A percentile compares a stretch with the other conserved stretches of the same genome.
phyloP scores from a whole-genome alignment of 192 early-diverging fungal species.

The Neocallimastix lanati region DNA sequence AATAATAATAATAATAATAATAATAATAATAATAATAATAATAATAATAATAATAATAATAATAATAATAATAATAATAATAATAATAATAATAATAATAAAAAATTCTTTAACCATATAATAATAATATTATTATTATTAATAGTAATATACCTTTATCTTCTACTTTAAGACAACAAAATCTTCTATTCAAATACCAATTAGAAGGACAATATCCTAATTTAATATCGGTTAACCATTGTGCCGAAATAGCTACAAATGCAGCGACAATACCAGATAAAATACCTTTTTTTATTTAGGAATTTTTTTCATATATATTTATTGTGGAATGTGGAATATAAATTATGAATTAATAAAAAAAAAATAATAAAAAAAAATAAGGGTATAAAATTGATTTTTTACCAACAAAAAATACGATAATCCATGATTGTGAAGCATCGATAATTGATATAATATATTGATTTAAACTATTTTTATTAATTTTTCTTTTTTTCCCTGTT shows the following conservation, averaged over 20 bases:
- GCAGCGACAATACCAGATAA: background rate
- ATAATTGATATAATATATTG: background rate
- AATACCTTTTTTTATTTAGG: too few species aligned
- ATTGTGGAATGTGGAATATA: too few species aligned
- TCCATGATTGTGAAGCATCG: background rate
- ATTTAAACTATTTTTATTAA: background rate
- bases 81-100: too few species aligned
- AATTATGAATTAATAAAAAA: too few species aligned
- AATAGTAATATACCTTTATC: background rate
- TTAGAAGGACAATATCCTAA: background rate
- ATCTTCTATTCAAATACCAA: background rate
- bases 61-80: too few species aligned
- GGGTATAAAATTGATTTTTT: background rate
- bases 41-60: too few species aligned
- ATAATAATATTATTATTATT: too few species aligned
- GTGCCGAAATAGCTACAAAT: background rate
- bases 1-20: too few species aligned
- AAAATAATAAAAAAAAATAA: too few species aligned
- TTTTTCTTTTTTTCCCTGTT: background rate
- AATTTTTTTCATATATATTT: too few species aligned
- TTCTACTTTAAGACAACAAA: background rate
- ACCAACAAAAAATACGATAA: background rate
- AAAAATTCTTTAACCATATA: too few species aligned
- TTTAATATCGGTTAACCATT: background rate
- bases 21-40: too few species aligned